Conservation (phyloP, 176 grass and related monocot species). For the Hsuehochloa calcarea region DNA sequence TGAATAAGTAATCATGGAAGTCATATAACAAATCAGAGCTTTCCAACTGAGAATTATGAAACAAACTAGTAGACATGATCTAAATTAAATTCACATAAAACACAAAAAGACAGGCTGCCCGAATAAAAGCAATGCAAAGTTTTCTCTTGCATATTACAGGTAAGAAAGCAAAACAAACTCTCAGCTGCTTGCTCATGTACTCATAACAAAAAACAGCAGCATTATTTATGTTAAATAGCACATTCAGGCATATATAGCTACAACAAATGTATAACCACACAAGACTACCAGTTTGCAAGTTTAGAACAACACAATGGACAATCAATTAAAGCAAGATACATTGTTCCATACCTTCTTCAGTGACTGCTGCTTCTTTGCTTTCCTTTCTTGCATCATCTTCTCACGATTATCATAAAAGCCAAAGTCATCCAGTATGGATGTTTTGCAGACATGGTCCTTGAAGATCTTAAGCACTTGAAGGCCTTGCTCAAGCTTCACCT, state of each 20-base stretch:
- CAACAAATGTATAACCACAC: background rate
- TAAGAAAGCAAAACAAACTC: background rate
- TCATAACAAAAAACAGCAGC: background rate
- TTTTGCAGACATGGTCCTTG: conserved; percentile 76
- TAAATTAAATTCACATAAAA: background rate
- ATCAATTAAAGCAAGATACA: background rate
- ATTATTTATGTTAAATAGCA: background rate
- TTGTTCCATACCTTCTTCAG: conserved; percentile 66
- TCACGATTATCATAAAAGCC: conserved; percentile 81
- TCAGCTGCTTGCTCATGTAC: background rate
- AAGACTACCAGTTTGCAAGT: background rate
- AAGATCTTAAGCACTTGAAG: conserved; percentile 83
- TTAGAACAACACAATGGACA: background rate
- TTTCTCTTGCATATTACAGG: background rate
- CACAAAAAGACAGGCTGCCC: background rate
- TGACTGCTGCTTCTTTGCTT: conserved; percentile 60
- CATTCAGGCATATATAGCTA: background rate
- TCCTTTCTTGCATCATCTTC: conserved; percentile 86
- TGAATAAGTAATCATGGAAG: background rate
- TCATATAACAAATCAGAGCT: background rate
- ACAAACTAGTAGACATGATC: background rate
- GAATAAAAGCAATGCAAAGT: background rate
- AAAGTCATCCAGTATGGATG: conserved; percentile 89
- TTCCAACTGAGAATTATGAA: background rate
- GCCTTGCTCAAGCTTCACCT: conserved; percentile 89